Conservation (phyloP, 768 basidiomycete species). For the Tricholoma saponaceum region DNA sequence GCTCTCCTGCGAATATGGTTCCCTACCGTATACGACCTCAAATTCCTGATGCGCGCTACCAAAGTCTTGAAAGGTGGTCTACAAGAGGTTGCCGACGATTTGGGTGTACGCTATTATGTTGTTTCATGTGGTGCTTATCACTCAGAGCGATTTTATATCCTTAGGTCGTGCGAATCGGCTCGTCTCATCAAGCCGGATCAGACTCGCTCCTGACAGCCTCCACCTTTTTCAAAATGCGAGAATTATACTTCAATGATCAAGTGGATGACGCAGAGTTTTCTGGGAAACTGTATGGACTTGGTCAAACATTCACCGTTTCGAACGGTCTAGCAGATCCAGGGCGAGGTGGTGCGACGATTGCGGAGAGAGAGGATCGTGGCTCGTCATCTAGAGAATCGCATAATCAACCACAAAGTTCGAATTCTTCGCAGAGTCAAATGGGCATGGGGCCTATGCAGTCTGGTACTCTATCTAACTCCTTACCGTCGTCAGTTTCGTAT, state of each 20-base stretch:
- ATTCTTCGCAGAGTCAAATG: conserved; percentile 40
- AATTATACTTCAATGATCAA: conserved; percentile 86
- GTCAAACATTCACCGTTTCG: conserved; percentile 66
- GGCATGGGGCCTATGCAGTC: conserved; percentile 43
- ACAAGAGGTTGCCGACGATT: conserved; percentile 94
- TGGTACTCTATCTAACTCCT: conserved; percentile 37
- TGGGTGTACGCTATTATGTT: conserved; percentile 60
- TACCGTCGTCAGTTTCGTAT: conserved; percentile 50
- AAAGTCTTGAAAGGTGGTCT: conserved; percentile 86
- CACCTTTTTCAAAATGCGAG: conserved; percentile 95
- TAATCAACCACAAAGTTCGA: conserved; percentile 53
- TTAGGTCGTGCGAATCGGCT: conserved; percentile 84
- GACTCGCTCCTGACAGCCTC: conserved; percentile 91
- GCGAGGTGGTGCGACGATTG: conserved; percentile 75
- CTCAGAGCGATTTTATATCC: neutral
- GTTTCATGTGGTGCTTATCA: conserved; percentile 1
- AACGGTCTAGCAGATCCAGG: conserved; percentile 66
- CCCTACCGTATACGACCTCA: conserved; percentile 96
- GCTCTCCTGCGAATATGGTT: conserved; percentile 88
- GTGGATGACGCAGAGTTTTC: conserved; percentile 82
- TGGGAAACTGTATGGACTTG: conserved; percentile 80
- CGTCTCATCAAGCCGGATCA: conserved; percentile 95
- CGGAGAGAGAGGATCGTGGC: conserved; percentile 71
- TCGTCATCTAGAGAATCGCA: conserved; percentile 46
- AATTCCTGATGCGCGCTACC: conserved; percentile 87